Evolutionary conservation across 495 filamentous ascomycete genomes (phyloP).

Genomic region (Neurospora hispaniola): DNA sequence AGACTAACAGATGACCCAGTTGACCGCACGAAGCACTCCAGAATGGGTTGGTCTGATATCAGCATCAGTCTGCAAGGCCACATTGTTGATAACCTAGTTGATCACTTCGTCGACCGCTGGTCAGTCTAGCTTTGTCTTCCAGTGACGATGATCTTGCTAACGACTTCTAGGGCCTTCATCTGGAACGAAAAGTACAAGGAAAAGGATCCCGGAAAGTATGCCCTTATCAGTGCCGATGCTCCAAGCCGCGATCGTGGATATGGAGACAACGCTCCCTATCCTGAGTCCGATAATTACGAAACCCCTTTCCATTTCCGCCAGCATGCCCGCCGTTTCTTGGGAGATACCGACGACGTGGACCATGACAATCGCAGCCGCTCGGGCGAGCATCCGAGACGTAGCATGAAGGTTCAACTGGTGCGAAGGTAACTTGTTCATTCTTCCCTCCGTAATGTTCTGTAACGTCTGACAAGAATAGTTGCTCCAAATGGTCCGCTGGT

Average conservation of each 20-base stretch:
- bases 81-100: conserved; percentile 62
- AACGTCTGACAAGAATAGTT: conserved; percentile 27
- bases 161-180: conserved; percentile 64
- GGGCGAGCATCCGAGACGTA: conserved; percentile 3
- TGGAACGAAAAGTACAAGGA: conserved; percentile 70
- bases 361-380: neutral
- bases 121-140: neutral
- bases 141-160: neutral
- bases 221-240: neutral
- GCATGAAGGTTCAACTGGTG: conserved; percentile 30
- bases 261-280: neutral
- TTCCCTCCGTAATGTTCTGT: neutral
- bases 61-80: conserved; percentile 73
- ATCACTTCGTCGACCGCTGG: conserved; percentile 77
- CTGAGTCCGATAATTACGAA: neutral
- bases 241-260: neutral
- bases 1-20: conserved; percentile 31
- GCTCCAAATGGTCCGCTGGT: conserved; percentile 63
- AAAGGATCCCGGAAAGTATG: conserved; percentile 52
- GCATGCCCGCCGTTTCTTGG: conserved; percentile 17
- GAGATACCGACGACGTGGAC: conserved; percentile 17
- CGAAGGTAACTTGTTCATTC: conserved; percentile 26
- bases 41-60: conserved; percentile 94
- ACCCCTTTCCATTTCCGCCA: neutral
- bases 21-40: conserved; percentile 62